Conservation (phyloP, 768 basidiomycete species). For the Rhodosporidiobolus sp. region DNA sequence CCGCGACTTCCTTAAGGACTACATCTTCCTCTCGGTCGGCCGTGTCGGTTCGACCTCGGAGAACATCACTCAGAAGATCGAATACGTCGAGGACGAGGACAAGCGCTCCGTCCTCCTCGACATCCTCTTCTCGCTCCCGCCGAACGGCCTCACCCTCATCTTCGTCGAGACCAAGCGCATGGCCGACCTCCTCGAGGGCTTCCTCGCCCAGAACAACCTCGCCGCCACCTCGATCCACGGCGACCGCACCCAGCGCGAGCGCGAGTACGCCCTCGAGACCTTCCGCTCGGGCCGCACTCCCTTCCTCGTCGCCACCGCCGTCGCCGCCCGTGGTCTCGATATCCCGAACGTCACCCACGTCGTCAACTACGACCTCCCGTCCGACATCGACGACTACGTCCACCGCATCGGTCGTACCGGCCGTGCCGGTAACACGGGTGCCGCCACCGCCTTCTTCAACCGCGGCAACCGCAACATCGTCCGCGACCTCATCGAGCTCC, state of each 20-base stretch:
- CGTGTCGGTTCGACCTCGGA: slow-evolving; percentile 98
- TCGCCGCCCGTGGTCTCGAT: slow-evolving; percentile 94
- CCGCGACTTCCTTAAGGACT: slow-evolving; percentile 94
- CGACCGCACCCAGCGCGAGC: slow-evolving; percentile 94
- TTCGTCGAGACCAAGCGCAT: slow-evolving; percentile 99
- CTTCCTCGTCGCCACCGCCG: slow-evolving; percentile 94
- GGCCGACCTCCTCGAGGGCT: slow-evolving; percentile 98
- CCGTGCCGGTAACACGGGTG: slow-evolving; percentile 96
- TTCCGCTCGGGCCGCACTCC: slow-evolving; percentile 95
- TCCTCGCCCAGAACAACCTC: slow-evolving; percentile 74
- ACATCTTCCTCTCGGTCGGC: slow-evolving; percentile 96
- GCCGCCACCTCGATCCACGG: slow-evolving; percentile 97
- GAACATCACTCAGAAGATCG: slow-evolving; percentile 95
- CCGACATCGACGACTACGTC: slow-evolving; percentile 98
- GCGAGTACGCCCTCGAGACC: slow-evolving; percentile 88
- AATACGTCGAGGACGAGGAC: slow-evolving; percentile 95
- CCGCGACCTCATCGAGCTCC: slow-evolving; percentile 83
- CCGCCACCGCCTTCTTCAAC: slow-evolving; percentile 82
- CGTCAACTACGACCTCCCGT: slow-evolving; percentile 94
- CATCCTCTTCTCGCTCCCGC: slow-evolving; percentile 73
- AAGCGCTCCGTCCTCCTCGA: slow-evolving; percentile 96
- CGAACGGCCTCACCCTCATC: slow-evolving; percentile 80
- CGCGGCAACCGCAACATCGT: slow-evolving; percentile 56
- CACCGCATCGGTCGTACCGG: slow-evolving; percentile 65
- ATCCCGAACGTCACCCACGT: slow-evolving; percentile 99